These are phyloP conservation scores for Wickerhamiella kazuoi DNA, from an alignment of 805 yeast species.

Conservation along the genomic window DNA sequence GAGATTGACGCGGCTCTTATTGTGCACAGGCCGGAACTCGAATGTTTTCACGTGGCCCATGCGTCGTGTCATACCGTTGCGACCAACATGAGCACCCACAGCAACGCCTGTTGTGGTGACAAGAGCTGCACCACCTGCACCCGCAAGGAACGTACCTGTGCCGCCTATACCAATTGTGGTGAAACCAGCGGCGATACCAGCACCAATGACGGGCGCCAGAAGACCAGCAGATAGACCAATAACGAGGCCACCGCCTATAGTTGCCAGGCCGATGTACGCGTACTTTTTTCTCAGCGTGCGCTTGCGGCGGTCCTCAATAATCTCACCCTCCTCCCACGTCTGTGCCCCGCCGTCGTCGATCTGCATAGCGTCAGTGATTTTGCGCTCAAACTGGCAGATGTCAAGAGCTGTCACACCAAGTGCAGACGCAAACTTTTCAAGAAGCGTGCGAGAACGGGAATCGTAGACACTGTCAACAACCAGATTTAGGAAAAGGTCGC, in stretches of 20 bases:
- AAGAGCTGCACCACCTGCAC: slow-evolving; percentile 89
- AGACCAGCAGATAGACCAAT: slow-evolving; percentile 91
- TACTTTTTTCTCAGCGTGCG: slow-evolving; percentile 46
- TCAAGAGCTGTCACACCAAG: slow-evolving; percentile 48
- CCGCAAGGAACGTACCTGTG: slow-evolving; percentile 83
- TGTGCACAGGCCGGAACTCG: slow-evolving; percentile 83
- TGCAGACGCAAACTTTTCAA: slow-evolving; percentile 46
- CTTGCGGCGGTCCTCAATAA: slow-evolving; percentile 55
- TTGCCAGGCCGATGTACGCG: slow-evolving; percentile 84
- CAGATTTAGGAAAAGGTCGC: slow-evolving; percentile 70
- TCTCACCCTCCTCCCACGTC: slow-evolving; percentile 53
- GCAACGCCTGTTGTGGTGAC: slow-evolving; percentile 86
- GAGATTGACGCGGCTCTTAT: slow-evolving; percentile 71
- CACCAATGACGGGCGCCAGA: slow-evolving; percentile 94
- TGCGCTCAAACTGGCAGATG: slow-evolving; percentile 70
- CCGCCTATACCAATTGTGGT: slow-evolving; percentile 90
- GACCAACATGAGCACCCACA: slow-evolving; percentile 79
- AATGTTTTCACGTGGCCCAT: slow-evolving; percentile 87
- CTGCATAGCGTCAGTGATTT: slow-evolving; percentile 80
- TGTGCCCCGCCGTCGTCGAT: slow-evolving; percentile 68
- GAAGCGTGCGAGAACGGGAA: slow-evolving; percentile 67
- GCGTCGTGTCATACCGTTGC: slow-evolving; percentile 66
- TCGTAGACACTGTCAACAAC: slow-evolving; percentile 78
- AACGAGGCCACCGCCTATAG: slow-evolving; percentile 87
- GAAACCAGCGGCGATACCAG: slow-evolving; percentile 93